These are phyloP conservation scores for Kalmusia sp. DNA, from an alignment of 2,329 filamentous ascomycete species.

Conservation along the genomic window DNA sequence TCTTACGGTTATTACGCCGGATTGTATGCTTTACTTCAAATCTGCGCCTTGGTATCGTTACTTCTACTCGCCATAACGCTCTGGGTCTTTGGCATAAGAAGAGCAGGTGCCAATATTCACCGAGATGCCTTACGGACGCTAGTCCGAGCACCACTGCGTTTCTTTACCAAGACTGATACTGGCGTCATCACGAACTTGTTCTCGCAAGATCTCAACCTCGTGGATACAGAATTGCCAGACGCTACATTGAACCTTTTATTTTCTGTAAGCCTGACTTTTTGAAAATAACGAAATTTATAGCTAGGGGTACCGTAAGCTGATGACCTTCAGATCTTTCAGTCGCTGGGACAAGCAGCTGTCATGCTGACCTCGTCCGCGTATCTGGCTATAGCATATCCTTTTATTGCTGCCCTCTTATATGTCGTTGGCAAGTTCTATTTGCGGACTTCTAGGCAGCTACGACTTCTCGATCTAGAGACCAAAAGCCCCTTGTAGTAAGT, in stretches of 20 bases:
- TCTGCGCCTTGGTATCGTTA: conserved; percentile 12
- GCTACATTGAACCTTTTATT: conserved; percentile 3
- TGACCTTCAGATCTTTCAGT: conserved; percentile 3
- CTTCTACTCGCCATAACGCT: conserved; percentile 24
- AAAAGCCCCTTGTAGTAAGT: conserved; percentile 52
- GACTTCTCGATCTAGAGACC: conserved; percentile 59
- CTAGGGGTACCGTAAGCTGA: neutral
- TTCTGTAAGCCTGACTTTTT: neutral
- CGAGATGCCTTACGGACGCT: conserved; percentile 46
- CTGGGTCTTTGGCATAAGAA: conserved; percentile 37
- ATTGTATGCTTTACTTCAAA: conserved; percentile 20
- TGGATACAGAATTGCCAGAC: conserved; percentile 48
- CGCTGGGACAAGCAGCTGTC: conserved; percentile 16
- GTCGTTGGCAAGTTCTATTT: conserved; percentile 52
- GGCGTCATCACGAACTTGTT: conserved; percentile 24
- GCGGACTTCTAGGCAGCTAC: conserved; percentile 52
- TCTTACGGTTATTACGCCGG: conserved; percentile 16
- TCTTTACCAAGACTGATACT: conserved; percentile 24
- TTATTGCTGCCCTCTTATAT: conserved; percentile 43
- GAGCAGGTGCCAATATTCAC: conserved; percentile 53
- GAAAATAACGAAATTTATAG: no score
- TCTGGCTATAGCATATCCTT: conserved; percentile 41
- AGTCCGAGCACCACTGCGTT: conserved; percentile 14
- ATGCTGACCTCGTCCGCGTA: conserved; percentile 30
- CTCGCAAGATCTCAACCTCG: conserved; percentile 50